phyloP scores from a whole-genome alignment of 169 alveolate genomes.

The Plasmodium billcollinsi region DNA sequence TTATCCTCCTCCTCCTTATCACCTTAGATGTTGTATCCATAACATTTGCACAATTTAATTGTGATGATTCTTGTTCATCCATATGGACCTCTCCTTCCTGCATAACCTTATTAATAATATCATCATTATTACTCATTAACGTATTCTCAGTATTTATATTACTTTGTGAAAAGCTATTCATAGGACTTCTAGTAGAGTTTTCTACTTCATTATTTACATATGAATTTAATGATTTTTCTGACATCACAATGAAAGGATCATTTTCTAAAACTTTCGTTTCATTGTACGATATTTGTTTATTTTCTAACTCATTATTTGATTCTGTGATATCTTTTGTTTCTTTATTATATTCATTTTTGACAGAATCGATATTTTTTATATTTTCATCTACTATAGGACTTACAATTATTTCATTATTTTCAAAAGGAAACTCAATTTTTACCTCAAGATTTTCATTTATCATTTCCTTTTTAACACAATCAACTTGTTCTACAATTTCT shows the following conservation, averaged over 20 bases:
- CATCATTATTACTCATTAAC: slow-evolving; percentile 3
- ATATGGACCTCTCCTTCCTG: neutral
- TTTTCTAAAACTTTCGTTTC: slow-evolving; percentile 20
- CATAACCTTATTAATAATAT: neutral
- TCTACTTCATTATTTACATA: slow-evolving; percentile 3
- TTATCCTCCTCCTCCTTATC: neutral
- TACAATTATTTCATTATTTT: neutral
- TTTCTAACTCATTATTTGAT: no score
- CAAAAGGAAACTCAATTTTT: no score
- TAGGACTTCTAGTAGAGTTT: slow-evolving; percentile 6
- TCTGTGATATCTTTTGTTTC: neutral
- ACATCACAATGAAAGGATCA: slow-evolving; percentile 8
- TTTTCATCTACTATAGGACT: neutral
- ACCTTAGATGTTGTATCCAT: neutral
- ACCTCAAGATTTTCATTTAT: no score
- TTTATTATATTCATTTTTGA: slow-evolving; percentile 1
- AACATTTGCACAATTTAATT: no score
- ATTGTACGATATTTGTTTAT: slow-evolving; percentile 11
- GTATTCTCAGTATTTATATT: slow-evolving; percentile 7
- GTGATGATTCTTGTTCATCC: neutral
- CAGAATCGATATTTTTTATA: neutral
- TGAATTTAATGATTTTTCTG: slow-evolving; percentile 9
- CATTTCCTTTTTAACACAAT: no score
- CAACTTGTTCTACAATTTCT: no score
- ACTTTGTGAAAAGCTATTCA: neutral